These are phyloP conservation scores for Graphilbum ipis-grandicollis DNA, from an alignment of 2,329 filamentous ascomycete genomes.

Conservation along the genomic window DNA sequence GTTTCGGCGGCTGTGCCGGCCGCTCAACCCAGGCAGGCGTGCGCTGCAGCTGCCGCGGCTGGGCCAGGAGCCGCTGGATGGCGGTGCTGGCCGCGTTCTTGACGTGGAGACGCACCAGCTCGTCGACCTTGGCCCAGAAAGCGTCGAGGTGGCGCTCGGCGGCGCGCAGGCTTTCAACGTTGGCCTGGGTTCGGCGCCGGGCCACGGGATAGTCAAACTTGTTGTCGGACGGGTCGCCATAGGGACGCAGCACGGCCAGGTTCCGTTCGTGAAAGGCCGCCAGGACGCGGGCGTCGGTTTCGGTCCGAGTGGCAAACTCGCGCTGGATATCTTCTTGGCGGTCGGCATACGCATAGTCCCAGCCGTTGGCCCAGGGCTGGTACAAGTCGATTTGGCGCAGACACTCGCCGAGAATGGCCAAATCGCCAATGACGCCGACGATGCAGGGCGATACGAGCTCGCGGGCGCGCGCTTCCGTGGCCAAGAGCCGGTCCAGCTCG, in stretches of 20 bases:
- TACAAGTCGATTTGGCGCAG: constrained; percentile 25
- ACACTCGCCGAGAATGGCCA: constrained; percentile 27
- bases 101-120: constrained; percentile 5
- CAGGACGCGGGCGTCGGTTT: constrained; percentile 6
- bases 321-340: constrained; percentile 11
- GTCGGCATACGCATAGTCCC: constrained; percentile 15
- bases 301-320: constrained; percentile 10
- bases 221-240: constrained; percentile 17
- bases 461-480: constrained; percentile 17
- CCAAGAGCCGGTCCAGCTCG: constrained; percentile 27
- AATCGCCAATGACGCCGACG: constrained; percentile 20
- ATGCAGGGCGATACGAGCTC: constrained; percentile 21
- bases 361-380: constrained; percentile 28
- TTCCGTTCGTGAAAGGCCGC: constrained; percentile 8
- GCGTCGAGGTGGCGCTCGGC: constrained; percentile 30
- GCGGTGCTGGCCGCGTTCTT: constrained; percentile 13
- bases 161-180: constrained; percentile 21
- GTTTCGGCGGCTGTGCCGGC: background rate
- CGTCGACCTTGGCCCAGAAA: constrained; percentile 24
- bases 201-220: constrained; percentile 25
- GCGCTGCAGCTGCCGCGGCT: constrained; percentile 22
- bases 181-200: constrained; percentile 27
- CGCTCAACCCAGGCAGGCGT: constrained; percentile 28
- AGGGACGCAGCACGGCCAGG: constrained; percentile 4
- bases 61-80: constrained; percentile 14